phyloP scores from a whole-genome alignment of 2,329 filamentous ascomycete genomes.

The Monosporascus cannonballus region DNA sequence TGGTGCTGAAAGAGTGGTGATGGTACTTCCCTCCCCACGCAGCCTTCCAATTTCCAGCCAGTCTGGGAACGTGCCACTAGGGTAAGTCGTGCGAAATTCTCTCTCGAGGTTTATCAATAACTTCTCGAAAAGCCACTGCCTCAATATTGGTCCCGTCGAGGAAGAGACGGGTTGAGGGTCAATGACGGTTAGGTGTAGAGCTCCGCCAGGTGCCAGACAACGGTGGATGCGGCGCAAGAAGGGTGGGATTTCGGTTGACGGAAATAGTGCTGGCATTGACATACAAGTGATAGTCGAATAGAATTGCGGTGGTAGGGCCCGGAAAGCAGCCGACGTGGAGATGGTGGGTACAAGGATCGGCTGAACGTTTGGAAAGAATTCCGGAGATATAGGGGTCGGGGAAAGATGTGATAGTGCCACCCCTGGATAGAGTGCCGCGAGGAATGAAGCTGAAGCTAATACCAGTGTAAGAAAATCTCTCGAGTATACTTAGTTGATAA shows the following conservation, averaged over 20 bases:
- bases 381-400: conserved; percentile 33
- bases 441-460: conserved; percentile 42
- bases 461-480: conserved; percentile 25
- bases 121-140: conserved; percentile 56
- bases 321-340: conserved; percentile 26
- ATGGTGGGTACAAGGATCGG: conserved; percentile 23
- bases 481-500: conserved; percentile 4
- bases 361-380: conserved; percentile 31
- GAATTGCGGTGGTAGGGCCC: conserved; percentile 31
- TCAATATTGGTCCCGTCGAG: conserved; percentile 51
- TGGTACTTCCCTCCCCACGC: conserved; percentile 39
- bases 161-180: conserved; percentile 53
- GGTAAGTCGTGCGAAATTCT: conserved; percentile 53
- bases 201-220: conserved; percentile 48
- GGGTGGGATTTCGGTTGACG: conserved; percentile 49
- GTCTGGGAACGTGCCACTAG: conserved; percentile 49
- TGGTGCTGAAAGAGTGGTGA: conserved; percentile 43
- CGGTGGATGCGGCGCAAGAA: conserved; percentile 52
- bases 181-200: conserved; percentile 54
- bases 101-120: conserved; percentile 54
- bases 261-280: conserved; percentile 49
- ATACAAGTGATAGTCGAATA: conserved; percentile 48
- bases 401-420: conserved; percentile 42
- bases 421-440: conserved; percentile 37
- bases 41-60: conserved; percentile 54